A percentile compares a stretch with the other conserved stretches of the same genome.
Evolutionary conservation across 140 eudicot genomes (phyloP).

Genomic region (Erigeron philadelphicus): DNA sequence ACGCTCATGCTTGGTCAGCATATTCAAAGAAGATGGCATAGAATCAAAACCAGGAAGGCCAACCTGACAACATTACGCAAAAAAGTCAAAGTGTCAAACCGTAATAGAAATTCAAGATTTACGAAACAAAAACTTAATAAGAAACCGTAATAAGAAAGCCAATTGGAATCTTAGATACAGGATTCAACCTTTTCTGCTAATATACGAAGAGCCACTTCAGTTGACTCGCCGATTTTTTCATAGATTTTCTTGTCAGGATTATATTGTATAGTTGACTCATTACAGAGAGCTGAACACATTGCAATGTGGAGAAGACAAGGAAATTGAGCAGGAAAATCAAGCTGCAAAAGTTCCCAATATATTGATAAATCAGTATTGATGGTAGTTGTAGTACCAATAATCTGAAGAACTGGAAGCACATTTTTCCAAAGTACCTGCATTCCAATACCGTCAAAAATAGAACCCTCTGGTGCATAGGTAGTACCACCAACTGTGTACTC

Average conservation of each 20-base stretch:
- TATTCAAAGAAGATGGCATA: conserved; percentile 95
- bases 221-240: conserved; percentile 97
- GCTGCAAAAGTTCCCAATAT: conserved; percentile 47
- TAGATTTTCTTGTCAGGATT: conserved; percentile 86
- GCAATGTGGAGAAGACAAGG: conserved; percentile 98
- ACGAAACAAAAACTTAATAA: not conserved
- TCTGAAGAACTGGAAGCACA: not conserved
- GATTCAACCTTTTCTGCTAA: conserved; percentile 82
- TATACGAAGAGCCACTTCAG: conserved; percentile 98
- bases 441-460: conserved; percentile 57
- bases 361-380: not conserved
- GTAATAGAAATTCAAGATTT: not conserved
- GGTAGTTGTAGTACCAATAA: not conserved
- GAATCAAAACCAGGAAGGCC: conserved; percentile 99
- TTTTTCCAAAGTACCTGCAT: conserved; percentile 44
- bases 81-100: not conserved
- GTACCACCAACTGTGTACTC: conserved; percentile 85
- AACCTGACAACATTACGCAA: conserved; percentile 48
- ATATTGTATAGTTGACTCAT: conserved; percentile 85
- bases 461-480: conserved; percentile 95
- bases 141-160: not conserved
- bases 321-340: conserved; percentile 83
- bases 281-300: conserved; percentile 98
- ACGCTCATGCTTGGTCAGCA: conserved; percentile 90
- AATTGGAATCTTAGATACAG: conserved; percentile 11